A percentile compares a stretch with the other conserved stretches of the same genome.
These are phyloP conservation scores for Colletotrichum sidae DNA, from an alignment of 2,329 filamentous ascomycete genomes.

Conservation along the genomic window DNA sequence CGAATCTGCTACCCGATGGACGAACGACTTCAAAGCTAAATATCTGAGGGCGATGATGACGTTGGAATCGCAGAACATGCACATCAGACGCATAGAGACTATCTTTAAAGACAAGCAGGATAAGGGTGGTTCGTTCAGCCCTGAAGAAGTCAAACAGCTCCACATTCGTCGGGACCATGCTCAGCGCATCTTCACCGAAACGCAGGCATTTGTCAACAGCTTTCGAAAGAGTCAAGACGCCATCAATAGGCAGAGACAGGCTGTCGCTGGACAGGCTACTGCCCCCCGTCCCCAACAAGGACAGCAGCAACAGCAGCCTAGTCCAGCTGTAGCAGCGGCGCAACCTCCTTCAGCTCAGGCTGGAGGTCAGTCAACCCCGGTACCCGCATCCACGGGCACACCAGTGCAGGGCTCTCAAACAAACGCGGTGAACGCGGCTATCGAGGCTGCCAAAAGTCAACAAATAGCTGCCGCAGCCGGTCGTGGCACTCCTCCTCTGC, in stretches of 20 bases:
- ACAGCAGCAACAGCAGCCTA: slow-evolving; percentile 42
- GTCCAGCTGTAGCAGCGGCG: slow-evolving; percentile 32
- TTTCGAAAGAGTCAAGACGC: slow-evolving; percentile 59
- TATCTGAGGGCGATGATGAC: slow-evolving; percentile 61
- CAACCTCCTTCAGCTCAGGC: slow-evolving; percentile 42
- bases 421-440: slow-evolving; percentile 54
- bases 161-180: slow-evolving; percentile 57
- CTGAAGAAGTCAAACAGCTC: slow-evolving; percentile 60
- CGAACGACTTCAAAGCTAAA: slow-evolving; percentile 58
- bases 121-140: slow-evolving; percentile 55
- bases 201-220: slow-evolving; percentile 59
- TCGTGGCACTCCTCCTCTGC: slow-evolving; percentile 28
- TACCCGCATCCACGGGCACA: slow-evolving; percentile 12
- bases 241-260: slow-evolving; percentile 42
- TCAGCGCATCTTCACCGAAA: slow-evolving; percentile 59
- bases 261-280: slow-evolving; percentile 28
- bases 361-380: slow-evolving; percentile 35
- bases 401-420: slow-evolving; percentile 35
- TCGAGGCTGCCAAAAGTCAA: slow-evolving; percentile 60
- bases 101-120: slow-evolving; percentile 55
- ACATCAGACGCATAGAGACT: slow-evolving; percentile 56
- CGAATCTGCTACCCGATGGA: slow-evolving; percentile 59
- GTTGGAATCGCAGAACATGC: slow-evolving; percentile 60
- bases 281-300: slow-evolving; percentile 37
- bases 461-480: slow-evolving; percentile 45